A percentile compares a stretch with the other conserved stretches of the same genome.
Conservation (phyloP, 1,284 basidiomycete genomes). For the Ustilago lituana region DNA sequence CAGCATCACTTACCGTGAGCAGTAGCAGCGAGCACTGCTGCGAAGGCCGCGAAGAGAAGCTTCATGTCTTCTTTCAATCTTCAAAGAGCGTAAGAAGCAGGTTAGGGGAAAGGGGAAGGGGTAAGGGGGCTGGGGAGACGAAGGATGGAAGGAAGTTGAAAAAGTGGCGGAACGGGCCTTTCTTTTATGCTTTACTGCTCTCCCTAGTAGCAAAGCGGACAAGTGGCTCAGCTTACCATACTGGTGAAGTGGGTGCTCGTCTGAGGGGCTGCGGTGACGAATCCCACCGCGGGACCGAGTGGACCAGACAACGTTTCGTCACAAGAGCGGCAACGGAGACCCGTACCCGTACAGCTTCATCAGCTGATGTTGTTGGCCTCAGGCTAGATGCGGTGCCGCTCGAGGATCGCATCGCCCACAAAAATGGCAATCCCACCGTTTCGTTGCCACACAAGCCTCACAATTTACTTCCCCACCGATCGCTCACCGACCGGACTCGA, state of each 20-base stretch:
- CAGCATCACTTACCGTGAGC: slow-evolving; percentile 23
- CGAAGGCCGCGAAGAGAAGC: slow-evolving; percentile 21
- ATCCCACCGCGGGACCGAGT: slow-evolving; percentile 2
- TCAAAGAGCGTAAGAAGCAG: no score
- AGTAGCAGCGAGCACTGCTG: slow-evolving; percentile 13
- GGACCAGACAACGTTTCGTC: slow-evolving; percentile 2
- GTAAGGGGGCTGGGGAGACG: background rate
- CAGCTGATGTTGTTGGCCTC: background rate
- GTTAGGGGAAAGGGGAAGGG: background rate
- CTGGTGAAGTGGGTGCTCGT: background rate
- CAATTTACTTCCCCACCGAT: background rate
- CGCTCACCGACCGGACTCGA: background rate
- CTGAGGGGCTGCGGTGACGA: background rate
- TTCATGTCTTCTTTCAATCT: slow-evolving; percentile 11
- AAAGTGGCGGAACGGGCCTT: no score
- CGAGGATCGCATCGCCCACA: background rate
- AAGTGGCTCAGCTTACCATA: no score
- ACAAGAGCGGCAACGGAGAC: no score
- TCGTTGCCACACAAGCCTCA: background rate
- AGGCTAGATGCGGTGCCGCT: background rate
- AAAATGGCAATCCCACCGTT: background rate
- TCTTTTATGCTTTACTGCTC: background rate
- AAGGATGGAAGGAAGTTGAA: no score
- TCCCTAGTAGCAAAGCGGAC: no score
- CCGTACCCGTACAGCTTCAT: slow-evolving; percentile 11